Conservation (phyloP, 768 basidiomycete genomes). For the Chalciporus piperatus region DNA sequence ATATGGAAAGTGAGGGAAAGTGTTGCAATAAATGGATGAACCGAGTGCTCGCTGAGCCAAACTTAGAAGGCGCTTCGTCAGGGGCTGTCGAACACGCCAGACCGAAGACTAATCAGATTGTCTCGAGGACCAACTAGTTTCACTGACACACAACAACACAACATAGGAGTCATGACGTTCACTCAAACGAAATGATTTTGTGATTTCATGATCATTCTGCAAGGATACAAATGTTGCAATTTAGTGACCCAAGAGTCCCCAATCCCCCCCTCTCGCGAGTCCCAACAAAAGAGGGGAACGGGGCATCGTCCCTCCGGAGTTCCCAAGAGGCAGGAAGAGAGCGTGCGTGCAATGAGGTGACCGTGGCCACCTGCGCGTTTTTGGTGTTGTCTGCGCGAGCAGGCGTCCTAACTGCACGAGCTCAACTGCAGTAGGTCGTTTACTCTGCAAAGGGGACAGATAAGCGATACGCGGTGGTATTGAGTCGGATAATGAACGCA, state of each 20-base stretch:
- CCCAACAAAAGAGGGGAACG: slow-evolving; percentile 21
- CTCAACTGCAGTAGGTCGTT: slow-evolving; percentile 27
- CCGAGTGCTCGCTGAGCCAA: too few species aligned
- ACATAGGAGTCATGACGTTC: too few species aligned
- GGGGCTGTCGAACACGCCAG: too few species aligned
- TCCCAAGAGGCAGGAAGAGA: slow-evolving; percentile 23
- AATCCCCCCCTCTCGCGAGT: slow-evolving; percentile 18
- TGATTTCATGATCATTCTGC: slow-evolving; percentile 12
- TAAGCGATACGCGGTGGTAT: background rate
- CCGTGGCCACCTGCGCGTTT: slow-evolving; percentile 12
- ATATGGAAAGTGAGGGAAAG: too few species aligned
- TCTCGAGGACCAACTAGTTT: too few species aligned
- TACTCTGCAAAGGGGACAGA: slow-evolving; percentile 33
- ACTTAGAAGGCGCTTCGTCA: too few species aligned
- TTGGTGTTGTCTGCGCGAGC: slow-evolving; percentile 25
- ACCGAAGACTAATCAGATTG: background rate
- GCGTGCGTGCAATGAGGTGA: slow-evolving; percentile 25
- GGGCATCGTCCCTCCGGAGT: slow-evolving; percentile 19
- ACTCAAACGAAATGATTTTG: background rate
- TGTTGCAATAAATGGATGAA: too few species aligned
- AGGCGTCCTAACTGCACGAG: slow-evolving; percentile 23
- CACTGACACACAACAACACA: too few species aligned
- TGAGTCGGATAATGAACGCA: slow-evolving; percentile 39
- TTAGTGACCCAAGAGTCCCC: slow-evolving; percentile 24
- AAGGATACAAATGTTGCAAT: slow-evolving; percentile 23